Evolutionary conservation across 805 yeast genomes (phyloP), one percentile per base, ranked within the genome.

Genomic region (Pichia nakasei): DNA sequence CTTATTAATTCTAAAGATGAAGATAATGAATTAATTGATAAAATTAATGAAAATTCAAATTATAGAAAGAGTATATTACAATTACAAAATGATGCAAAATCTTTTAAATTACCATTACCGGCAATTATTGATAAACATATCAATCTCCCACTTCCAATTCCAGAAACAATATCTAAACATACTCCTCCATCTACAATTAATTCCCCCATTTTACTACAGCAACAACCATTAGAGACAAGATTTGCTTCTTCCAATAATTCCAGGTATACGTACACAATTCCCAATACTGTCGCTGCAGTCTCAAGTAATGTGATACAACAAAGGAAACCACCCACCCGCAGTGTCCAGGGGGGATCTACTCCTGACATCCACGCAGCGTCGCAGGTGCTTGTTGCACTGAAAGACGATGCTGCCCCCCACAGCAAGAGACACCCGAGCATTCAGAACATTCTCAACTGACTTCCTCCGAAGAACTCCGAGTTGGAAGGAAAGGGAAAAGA

Each of bases 61-160:
- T 47, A 43, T 24, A 37, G 41, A 15, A 37, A 44, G 20, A 27
- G 38, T 4, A 37, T 47, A 18, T 17, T 40, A 9, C 33, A 37
- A 17, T 34, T 33, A 27, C 49, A 39, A 12, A 37, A 42, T 15
- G 49, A 49, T 12, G 5, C 42, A 9, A 22, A 36, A 19, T 38
- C 44, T 9, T 57, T 58, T 36, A 53, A 51, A 35, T 45, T 58
- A 3, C 62, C 62, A 1, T 42, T 53, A 13, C 61, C 62, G 11
- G 62, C 62, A 2, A 53, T 58, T 6, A 49, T 47, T 18, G 59
- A 55, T 32, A 48, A 48, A 15, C 41, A 49, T 39, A 39, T 45
- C 9, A 38, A 41, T 19, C 9, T 24, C 12, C 3, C 12, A 5
- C 27, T 13, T 24, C 9, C 9, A 24, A 24, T 11, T 11, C 3